Evolutionary conservation across 2,329 filamentous ascomycete species (phyloP).

Genomic region (Diaporthe sp.): DNA sequence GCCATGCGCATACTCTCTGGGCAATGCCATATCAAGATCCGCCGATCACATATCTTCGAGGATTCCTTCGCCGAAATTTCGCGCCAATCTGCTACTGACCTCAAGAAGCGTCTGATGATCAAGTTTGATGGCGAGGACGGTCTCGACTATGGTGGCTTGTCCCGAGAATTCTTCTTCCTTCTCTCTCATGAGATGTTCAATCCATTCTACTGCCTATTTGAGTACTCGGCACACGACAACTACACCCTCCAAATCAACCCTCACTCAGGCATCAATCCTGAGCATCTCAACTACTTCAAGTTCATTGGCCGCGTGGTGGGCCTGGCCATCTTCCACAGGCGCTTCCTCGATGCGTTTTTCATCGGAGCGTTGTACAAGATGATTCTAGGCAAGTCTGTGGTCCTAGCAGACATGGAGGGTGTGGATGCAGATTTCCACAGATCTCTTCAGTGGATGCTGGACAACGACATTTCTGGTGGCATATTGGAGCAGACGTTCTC

Average conservation of each 20-base stretch:
- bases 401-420: slow-evolving; percentile 96
- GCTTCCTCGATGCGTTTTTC: slow-evolving; percentile 98
- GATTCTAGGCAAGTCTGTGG: slow-evolving; percentile 93
- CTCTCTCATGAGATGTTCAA: slow-evolving; percentile 99
- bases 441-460: slow-evolving; percentile 96
- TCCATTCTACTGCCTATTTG: slow-evolving; percentile 98
- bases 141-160: slow-evolving; percentile 96
- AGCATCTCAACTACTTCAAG: slow-evolving; percentile 99
- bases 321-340: slow-evolving; percentile 95
- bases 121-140: slow-evolving; percentile 99
- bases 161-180: slow-evolving; percentile 99
- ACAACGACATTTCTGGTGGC: slow-evolving; percentile 93
- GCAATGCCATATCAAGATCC: slow-evolving; percentile 98
- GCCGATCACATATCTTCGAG: slow-evolving; percentile 97
- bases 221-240: slow-evolving; percentile 99
- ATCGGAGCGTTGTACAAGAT: slow-evolving; percentile 99
- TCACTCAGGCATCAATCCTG: slow-evolving; percentile 98
- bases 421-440: slow-evolving; percentile 98
- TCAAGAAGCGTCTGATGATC: slow-evolving; percentile 99
- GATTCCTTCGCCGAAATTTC: slow-evolving; percentile 99
- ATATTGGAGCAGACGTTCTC: slow-evolving; percentile 97
- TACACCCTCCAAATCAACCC: slow-evolving; percentile 99
- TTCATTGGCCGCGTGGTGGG: slow-evolving; percentile 98
- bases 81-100: slow-evolving; percentile 91
- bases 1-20: slow-evolving; percentile 95